Evolutionary conservation across 225 moss, liverwort and hornwort species (phyloP).

Genomic region (Ulota crispa): DNA sequence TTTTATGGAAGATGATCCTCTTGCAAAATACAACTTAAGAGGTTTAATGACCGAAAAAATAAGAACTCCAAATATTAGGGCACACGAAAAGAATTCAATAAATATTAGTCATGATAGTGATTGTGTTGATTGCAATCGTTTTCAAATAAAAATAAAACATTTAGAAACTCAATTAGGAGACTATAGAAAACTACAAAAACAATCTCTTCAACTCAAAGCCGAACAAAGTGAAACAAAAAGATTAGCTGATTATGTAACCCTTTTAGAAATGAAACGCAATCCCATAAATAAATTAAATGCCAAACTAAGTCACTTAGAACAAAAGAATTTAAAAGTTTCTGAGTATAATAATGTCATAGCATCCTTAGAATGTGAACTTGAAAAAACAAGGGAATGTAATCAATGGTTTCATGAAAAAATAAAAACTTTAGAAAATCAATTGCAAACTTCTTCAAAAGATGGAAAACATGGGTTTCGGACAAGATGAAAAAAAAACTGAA

Average conservation of each 20-base stretch:
- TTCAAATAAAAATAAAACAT: conserved; percentile 21
- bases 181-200: conserved; percentile 24
- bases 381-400: conserved; percentile 22
- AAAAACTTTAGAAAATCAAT: conserved; percentile 1
- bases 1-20: conserved; percentile 41
- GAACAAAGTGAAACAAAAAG: conserved; percentile 24
- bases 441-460: not conserved
- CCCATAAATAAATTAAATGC: conserved; percentile 16
- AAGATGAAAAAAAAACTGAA: not conserved
- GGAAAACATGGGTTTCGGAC: accelerated
- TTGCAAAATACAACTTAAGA: conserved; percentile 40
- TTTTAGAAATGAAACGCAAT: conserved; percentile 14
- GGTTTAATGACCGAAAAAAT: not conserved
- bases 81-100: not conserved
- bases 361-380: not conserved
- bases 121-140: conserved; percentile 35
- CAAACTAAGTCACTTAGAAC: not conserved
- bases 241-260: not conserved
- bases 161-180: conserved; percentile 23
- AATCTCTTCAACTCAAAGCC: conserved; percentile 18
- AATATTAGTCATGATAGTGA: not conserved
- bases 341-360: not conserved
- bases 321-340: not conserved
- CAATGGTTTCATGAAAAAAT: conserved; percentile 14
- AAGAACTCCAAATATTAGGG: not conserved